Base-by-base conservation (phyloP, 192 early-diverging fungal species). In the Linnemannia schmuckeri region DNA sequence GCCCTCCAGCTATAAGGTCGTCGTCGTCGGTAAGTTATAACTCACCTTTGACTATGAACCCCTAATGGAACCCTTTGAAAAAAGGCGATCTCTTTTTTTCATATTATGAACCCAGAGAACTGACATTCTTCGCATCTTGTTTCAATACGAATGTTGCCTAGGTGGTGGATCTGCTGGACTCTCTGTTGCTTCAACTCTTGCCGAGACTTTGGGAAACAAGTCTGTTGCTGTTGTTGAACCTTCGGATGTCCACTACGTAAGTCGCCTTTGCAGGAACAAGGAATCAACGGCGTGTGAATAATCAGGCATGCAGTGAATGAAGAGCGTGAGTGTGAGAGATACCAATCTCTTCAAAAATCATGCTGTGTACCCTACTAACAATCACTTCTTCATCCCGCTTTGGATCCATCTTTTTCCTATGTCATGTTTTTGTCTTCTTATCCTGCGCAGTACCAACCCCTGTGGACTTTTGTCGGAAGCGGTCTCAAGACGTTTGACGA, bases 391-490 rank as follows among this genome's bases (percentile, higher is more conserved):
- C 8, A 12, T 66, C 61, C 12, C 61, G 30, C 30, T 66, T 66
- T 66, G 72, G 72, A 6, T 9, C 69, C 69, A 63, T 35, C 33
- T 74, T 52, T 77, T 79, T 77, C 20, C 33, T 44, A 44, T 66
- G 17, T 13, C 27, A 24, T 70, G 55, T 33, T 57, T 57, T 8
- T 27, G 3, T 27, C 70, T 41, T 42, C 24, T 71, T 33, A 10
- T 27, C 13, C 24, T 73, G 77, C 61, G 73, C 74, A 93, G 92
- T 96, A 97, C 88, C 97, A 97, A 92, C 97, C 97, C 46, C 82
- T 97, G 71, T 97, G 96, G 92, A 97, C 97, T 20, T 96, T 96
- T 93, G 97, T 97, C 55, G 97, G 97, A 52, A 95, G 90, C 72
- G 97, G 97, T 27, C 86, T 97, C 75, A 97, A 97, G 92, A 74